Conservation (phyloP, 495 filamentous ascomycete species). For the Usnea hakonensis region DNA sequence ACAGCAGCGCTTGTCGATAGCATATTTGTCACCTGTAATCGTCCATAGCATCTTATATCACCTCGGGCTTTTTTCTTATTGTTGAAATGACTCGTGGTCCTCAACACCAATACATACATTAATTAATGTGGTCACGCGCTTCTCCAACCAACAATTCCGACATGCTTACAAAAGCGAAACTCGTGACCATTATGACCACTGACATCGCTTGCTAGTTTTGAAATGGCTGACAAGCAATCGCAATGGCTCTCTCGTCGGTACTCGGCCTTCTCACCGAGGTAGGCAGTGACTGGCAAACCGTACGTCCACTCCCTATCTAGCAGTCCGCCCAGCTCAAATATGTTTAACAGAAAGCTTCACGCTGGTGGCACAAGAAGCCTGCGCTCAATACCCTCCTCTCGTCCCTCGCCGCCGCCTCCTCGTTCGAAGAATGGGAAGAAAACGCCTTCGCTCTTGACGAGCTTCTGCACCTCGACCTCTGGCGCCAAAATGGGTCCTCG, state of each 20-base stretch:
- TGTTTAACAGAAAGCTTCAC: slow-evolving; percentile 41
- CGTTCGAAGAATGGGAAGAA: slow-evolving; percentile 79
- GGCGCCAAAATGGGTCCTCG: slow-evolving; percentile 77
- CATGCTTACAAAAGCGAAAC: not conserved
- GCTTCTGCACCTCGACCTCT: slow-evolving; percentile 68
- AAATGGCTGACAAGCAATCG: slow-evolving; percentile 9
- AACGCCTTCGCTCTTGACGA: slow-evolving; percentile 73
- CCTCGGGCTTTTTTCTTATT: too few relatives aligned
- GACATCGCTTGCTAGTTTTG: not conserved
- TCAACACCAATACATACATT: not conserved
- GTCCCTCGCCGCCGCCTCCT: slow-evolving; percentile 52
- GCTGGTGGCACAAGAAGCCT: slow-evolving; percentile 48
- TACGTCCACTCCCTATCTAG: slow-evolving; percentile 8
- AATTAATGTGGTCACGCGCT: not conserved
- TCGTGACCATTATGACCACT: not conserved
- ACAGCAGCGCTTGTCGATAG: not conserved
- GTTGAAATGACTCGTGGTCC: not conserved
- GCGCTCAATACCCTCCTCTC: slow-evolving; percentile 48
- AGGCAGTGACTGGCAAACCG: slow-evolving; percentile 25
- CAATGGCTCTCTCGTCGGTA: slow-evolving; percentile 22
- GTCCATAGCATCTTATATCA: too few relatives aligned
- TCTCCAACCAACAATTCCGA: not conserved
- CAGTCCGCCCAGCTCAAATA: not conserved
- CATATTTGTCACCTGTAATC: not conserved
- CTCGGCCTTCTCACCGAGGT: slow-evolving; percentile 22